A percentile compares a stretch with the other conserved stretches of the same genome.
phyloP scores from a whole-genome alignment of 768 basidiomycete species.

The Lactarius pseudohatsudake region DNA sequence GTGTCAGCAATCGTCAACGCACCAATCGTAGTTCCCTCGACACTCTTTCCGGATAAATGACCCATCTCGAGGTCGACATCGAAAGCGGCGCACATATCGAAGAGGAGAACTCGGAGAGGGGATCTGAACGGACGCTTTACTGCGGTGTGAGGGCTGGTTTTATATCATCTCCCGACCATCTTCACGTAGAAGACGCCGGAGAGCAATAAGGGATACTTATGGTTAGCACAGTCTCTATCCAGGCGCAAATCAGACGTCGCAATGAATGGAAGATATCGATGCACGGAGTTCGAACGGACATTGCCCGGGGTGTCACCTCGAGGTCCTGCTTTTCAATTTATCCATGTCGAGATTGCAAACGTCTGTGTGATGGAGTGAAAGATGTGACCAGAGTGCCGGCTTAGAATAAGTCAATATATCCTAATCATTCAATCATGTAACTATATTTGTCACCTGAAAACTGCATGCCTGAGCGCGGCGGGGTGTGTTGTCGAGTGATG shows the following conservation, averaged over 20 bases:
- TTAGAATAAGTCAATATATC: too few species aligned
- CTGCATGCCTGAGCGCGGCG: too few species aligned
- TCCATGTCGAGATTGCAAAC: not conserved
- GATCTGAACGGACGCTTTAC: not conserved
- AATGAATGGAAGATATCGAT: not conserved
- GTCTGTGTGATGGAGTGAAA: not conserved
- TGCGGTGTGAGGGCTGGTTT: not conserved
- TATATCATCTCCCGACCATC: not conserved
- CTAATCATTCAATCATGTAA: too few species aligned
- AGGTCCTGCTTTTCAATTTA: not conserved
- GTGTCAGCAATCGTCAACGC: not conserved
- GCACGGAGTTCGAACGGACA: not conserved
- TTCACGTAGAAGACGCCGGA: not conserved
- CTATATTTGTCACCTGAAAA: too few species aligned
- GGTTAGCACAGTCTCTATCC: not conserved
- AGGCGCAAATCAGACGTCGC: not conserved
- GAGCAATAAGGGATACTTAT: not conserved
- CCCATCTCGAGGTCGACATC: not conserved
- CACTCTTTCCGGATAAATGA: not conserved
- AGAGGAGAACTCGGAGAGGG: not conserved
- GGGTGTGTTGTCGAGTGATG: too few species aligned
- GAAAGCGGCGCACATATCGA: not conserved
- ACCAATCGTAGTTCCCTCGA: not conserved
- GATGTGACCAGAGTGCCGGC: not conserved
- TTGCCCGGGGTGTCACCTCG: not conserved